These are phyloP conservation scores for Colletotrichum cuscutae DNA, from an alignment of 2,329 filamentous ascomycete genomes.

Conservation along the genomic window DNA sequence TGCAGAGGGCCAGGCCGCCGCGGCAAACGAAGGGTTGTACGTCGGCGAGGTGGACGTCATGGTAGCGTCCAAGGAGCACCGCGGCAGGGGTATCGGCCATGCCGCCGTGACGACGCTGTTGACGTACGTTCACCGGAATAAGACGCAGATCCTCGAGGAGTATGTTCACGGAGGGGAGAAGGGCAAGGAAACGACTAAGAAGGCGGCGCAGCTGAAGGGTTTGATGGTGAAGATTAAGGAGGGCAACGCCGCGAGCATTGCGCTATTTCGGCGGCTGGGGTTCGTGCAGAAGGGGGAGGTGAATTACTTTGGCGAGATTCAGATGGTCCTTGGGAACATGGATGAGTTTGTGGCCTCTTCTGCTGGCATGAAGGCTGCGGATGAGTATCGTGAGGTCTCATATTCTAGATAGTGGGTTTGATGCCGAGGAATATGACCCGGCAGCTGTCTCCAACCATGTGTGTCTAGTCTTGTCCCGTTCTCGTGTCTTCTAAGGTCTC, in stretches of 20 bases:
- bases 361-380: constrained; percentile 1
- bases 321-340: constrained; percentile 54
- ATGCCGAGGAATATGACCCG: neutral
- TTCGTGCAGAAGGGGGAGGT: constrained; percentile 62
- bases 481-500: neutral
- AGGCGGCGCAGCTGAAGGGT: constrained; percentile 49
- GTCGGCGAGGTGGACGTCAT: constrained; percentile 88
- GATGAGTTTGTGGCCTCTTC: constrained; percentile 20
- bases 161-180: constrained; percentile 44
- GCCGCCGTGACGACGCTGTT: constrained; percentile 76
- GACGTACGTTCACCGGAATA: constrained; percentile 69
- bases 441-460: neutral
- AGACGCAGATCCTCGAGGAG: constrained; percentile 62
- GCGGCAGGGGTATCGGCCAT: constrained; percentile 72
- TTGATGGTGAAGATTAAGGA: constrained; percentile 70
- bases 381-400: constrained; percentile 22
- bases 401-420: constrained; percentile 10
- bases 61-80: constrained; percentile 72
- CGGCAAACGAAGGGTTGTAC: constrained; percentile 37
- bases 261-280: constrained; percentile 62
- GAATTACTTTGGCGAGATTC: constrained; percentile 71
- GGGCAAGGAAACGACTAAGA: neutral
- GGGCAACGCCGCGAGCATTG: constrained; percentile 61
- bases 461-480: neutral
- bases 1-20: constrained; percentile 34